Base-by-base conservation (phyloP, 1,284 basidiomycete species). In the Cryptococcus sp. region DNA sequence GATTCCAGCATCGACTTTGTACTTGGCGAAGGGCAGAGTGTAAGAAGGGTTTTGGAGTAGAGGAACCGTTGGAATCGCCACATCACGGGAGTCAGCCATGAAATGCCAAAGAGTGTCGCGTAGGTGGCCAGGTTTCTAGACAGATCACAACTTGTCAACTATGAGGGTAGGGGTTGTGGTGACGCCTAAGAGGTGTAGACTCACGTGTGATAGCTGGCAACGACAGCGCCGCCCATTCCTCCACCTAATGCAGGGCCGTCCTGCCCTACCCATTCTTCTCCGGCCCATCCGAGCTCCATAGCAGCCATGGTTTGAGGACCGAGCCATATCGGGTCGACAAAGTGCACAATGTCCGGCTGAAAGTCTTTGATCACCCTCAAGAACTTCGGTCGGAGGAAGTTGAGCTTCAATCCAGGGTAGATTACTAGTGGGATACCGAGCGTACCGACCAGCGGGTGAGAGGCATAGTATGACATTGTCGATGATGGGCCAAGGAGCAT, bases 251-350 rank as follows among this genome's bases (percentile, higher is more conserved):
- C 73, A 0, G 73, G 74, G 2, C 77, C 78, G 41, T 66, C 65
- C 26, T 67, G 63, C 5, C 67, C 69, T 5, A 76, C 70, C 74
- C 75, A 78, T 43, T 76, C 72, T 58, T 67, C 66, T 16, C 73
- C 79, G 3, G 74, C 79, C 78, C 76, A 79, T 19, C 79, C 79
- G 3, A 76, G 68, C 58, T 79, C 77, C 72, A 81, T 75, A 0
- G 78, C 80, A 55, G 78, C 67, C 15, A 80, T 67, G 0, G 76
- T 78, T 60, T 74, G 82, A 1, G 78, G 78, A 13, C 83, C 83
- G 13, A 84, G 78, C 83, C 83, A 84, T 56, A 84, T 83, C 0
- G 83, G 82, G 63, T 83, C 82, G 29, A 82, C 81, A 58, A 81
- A 78, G 59, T 82, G 80, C 5, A 82, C 79, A 8, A 84, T 81